Conservation (phyloP, 805 yeast species). For the Yarrowia divulgata region DNA sequence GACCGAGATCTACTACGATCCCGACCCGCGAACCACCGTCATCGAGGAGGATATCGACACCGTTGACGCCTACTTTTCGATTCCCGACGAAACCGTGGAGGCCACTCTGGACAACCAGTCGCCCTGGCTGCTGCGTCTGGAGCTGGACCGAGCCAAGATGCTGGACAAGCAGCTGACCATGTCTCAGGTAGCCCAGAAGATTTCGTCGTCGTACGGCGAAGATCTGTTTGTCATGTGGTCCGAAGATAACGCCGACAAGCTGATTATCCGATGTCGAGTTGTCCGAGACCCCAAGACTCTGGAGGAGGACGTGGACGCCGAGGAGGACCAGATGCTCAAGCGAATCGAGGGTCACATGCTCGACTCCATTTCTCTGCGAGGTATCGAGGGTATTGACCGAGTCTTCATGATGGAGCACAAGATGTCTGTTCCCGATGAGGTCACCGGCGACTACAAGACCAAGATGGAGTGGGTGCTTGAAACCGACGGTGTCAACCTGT, state of each 20-base stretch:
- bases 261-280: constrained; percentile 97
- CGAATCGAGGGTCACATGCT: constrained; percentile 96
- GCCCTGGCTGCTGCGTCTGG: constrained; percentile 97
- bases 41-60: constrained; percentile 97
- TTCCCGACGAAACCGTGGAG: constrained; percentile 97
- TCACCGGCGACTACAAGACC: constrained; percentile 84
- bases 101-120: constrained; percentile 92
- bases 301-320: constrained; percentile 93
- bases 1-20: constrained; percentile 96
- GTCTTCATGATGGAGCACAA: constrained; percentile 66
- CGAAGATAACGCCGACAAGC: constrained; percentile 97
- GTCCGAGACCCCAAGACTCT: constrained; percentile 93
- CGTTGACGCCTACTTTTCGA: constrained; percentile 94
- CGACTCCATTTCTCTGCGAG: constrained; percentile 92
- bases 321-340: constrained; percentile 95
- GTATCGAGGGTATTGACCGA: constrained; percentile 91
- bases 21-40: constrained; percentile 97
- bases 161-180: constrained; percentile 96
- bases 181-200: constrained; percentile 97
- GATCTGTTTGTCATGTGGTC: constrained; percentile 98
- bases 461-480: constrained; percentile 98
- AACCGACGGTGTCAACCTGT: constrained; percentile 96
- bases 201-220: constrained; percentile 89
- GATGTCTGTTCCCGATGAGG: constrained; percentile 59
- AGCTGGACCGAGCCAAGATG: constrained; percentile 98